Conservation (phyloP, 345 rosid genomes). For the Lumnitzera racemosa region DNA sequence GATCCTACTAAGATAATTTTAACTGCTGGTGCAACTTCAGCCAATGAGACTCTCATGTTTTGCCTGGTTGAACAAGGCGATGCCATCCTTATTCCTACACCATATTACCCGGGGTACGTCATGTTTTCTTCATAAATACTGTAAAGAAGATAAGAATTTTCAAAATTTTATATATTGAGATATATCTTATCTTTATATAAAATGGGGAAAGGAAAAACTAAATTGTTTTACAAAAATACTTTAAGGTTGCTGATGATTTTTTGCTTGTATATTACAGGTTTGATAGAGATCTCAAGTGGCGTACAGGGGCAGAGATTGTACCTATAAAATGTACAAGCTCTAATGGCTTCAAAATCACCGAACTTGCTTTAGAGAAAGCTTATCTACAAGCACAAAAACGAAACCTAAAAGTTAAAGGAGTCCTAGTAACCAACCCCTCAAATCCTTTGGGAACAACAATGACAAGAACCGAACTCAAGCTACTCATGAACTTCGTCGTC, state of each 20-base stretch:
- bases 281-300: constrained; percentile 19
- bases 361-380: constrained; percentile 19
- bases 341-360: constrained; percentile 11
- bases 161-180: neutral
- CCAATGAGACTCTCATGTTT: constrained; percentile 8
- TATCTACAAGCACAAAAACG: constrained; percentile 21
- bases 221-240: neutral
- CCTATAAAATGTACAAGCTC: constrained; percentile 15
- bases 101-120: constrained; percentile 11
- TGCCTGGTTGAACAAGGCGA: constrained; percentile 8
- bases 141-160: neutral
- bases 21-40: constrained; percentile 11
- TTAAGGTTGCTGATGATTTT: too few relatives aligned
- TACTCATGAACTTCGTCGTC: constrained; percentile 24
- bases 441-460: constrained; percentile 33
- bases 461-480: constrained; percentile 27
- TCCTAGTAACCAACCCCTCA: constrained; percentile 33
- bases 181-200: neutral
- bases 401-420: constrained; percentile 22
- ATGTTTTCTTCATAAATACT: neutral
- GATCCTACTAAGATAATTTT: constrained; percentile 3
- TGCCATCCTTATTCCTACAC: constrained; percentile 8
- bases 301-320: constrained; percentile 18
- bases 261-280: constrained; percentile 9
- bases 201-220: neutral